These are phyloP conservation scores for Suhomyces anneliseae DNA, from an alignment of 1,139 yeast genomes.

Conservation along the genomic window DNA sequence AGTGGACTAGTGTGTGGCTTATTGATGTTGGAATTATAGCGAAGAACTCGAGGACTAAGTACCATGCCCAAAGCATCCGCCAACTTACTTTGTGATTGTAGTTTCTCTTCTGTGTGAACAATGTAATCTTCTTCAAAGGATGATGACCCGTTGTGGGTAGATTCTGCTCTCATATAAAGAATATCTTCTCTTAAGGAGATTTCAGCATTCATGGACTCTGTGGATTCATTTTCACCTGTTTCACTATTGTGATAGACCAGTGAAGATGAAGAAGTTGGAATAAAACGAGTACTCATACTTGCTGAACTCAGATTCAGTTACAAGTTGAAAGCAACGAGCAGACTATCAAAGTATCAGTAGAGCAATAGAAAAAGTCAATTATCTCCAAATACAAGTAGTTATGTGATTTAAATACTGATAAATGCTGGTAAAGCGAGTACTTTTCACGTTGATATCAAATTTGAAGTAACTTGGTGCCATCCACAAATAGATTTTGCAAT, in stretches of 20 bases:
- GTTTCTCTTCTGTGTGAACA: background rate
- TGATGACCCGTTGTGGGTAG: background rate
- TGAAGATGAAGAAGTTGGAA: constrained; percentile 22
- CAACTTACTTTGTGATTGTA: constrained; percentile 18
- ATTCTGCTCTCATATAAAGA: constrained; percentile 8
- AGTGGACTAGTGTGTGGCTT: constrained; percentile 3
- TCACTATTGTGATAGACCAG: constrained; percentile 18
- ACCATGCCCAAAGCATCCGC: constrained; percentile 52
- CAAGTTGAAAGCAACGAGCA: too few relatives aligned
- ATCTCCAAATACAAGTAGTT: too few relatives aligned
- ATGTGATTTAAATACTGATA: too few relatives aligned
- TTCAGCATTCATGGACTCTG: background rate
- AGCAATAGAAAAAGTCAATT: too few relatives aligned
- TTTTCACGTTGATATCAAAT: too few relatives aligned
- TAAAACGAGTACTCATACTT: constrained; percentile 17
- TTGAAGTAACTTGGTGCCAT: background rate
- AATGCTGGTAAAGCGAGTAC: too few relatives aligned
- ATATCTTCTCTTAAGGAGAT: constrained; percentile 11
- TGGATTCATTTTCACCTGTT: constrained; percentile 1
- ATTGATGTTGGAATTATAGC: constrained; percentile 16
- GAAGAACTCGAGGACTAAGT: constrained; percentile 32
- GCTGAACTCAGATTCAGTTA: too few relatives aligned
- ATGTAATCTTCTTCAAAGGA: constrained; percentile 4
- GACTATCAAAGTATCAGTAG: too few relatives aligned
- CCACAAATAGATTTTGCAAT: background rate